Base-by-base conservation (phyloP, 345 rosid genomes). In the Eucalyptus tenuipes region DNA sequence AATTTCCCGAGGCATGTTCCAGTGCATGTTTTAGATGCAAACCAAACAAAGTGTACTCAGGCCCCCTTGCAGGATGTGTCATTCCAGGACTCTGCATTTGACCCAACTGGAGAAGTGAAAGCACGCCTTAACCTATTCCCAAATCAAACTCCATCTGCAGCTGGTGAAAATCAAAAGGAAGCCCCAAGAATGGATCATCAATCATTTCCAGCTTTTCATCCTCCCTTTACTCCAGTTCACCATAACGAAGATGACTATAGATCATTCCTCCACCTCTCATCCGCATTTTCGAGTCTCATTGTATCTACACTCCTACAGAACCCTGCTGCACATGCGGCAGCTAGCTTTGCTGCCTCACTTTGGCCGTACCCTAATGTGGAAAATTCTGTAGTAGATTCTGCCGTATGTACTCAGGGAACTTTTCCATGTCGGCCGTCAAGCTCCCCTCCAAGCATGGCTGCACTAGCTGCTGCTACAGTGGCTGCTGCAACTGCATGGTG, bases 401-500 rank as follows among this genome's bases (percentile, higher is more conserved):
- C 95, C 17, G 59, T 92, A 86, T 91, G 92, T 82, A 66, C 87
- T 40, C 94, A 90, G 86, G 94, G 92, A 87, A 89, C 92, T 68
- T 92, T 90, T 86, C 90, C 90, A 88, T 88, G 93, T 85, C 86
- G 91, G 84, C 96, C 91, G 88, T 91, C 92, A 89, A 93, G 90
- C 92, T 90, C 94, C 87, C 91, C 92, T 88, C 94, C 98, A 31
- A 91, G 94, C 92, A 89, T 94, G 94, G 94, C 96, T 86, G 95
- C 96, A 82, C 91, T 97, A 90, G 98, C 95, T 82, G 97, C 96
- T 89, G 96, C 99, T 86, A 97, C 97, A 68, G 97, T 97, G 84
- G 97, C 98, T 79, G 99, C 99, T 90, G 99, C 99, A 89, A 94
- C 96, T 90, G 98, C 99, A 50, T 97, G 99, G 99, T 97, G 99